Evolutionary conservation across 352 stramenopile genomes (phyloP).

Genomic region (Globisporangium heterothallicum): DNA sequence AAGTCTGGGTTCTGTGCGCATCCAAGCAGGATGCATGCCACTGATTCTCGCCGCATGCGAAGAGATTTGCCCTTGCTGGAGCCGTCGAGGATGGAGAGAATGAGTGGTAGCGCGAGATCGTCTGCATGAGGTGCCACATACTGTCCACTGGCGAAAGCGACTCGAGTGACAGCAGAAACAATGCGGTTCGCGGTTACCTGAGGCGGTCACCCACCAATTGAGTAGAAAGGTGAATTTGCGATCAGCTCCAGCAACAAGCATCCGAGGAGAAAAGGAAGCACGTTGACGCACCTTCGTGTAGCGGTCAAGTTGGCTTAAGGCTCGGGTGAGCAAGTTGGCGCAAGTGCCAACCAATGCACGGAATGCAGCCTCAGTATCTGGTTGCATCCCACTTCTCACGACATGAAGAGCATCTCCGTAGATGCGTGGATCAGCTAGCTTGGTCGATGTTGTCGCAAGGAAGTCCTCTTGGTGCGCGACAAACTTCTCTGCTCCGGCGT

Average conservation of each 20-base stretch:
- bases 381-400: conserved; percentile 10
- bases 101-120: conserved; percentile 36
- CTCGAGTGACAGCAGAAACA: conserved; percentile 41
- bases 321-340: conserved; percentile 32
- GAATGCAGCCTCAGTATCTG: conserved; percentile 20
- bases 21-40: conserved; percentile 41
- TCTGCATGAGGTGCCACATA: conserved; percentile 38
- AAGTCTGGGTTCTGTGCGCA: conserved; percentile 33
- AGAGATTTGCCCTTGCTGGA: conserved; percentile 47
- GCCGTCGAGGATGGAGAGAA: conserved; percentile 39
- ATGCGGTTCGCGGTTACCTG: conserved; percentile 44
- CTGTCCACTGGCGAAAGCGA: conserved; percentile 33
- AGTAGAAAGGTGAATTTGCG: neutral
- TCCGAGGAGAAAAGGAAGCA: neutral
- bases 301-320: conserved; percentile 52
- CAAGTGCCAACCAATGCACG: conserved; percentile 19
- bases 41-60: conserved; percentile 38
- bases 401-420: conserved; percentile 60
- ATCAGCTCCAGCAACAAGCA: neutral
- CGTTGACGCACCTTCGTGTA: conserved; percentile 65
- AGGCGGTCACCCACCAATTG: no score
- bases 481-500: conserved; percentile 28
- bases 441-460: conserved; percentile 47
- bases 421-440: conserved; percentile 63
- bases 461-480: conserved; percentile 34